These are phyloP conservation scores for Isabelozyma rhagii DNA, from an alignment of 805 yeast genomes.

Conservation along the genomic window DNA sequence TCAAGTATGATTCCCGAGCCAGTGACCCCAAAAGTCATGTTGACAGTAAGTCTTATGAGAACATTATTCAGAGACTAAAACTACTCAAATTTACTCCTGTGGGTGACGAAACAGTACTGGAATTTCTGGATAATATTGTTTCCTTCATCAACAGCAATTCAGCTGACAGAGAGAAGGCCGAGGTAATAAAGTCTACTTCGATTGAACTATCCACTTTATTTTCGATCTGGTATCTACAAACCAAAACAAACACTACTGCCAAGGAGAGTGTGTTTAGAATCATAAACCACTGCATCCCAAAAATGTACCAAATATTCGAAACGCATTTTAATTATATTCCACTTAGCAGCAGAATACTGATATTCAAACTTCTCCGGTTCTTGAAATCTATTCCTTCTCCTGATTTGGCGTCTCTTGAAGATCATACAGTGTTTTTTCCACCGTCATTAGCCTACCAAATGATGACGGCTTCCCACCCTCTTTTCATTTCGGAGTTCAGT, in stretches of 20 bases:
- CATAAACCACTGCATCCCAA: neutral
- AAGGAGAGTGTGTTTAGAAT: neutral
- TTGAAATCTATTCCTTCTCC: conserved; percentile 8
- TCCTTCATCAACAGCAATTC: neutral
- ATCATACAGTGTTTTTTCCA: conserved; percentile 30
- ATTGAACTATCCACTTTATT: neutral
- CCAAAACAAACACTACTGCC: neutral
- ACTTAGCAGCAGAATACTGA: conserved; percentile 6
- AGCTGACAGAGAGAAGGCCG: neutral
- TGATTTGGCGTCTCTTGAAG: conserved; percentile 3
- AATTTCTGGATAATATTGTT: neutral
- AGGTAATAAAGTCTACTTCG: neutral
- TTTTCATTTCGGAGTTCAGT: conserved; percentile 44
- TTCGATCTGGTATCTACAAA: neutral
- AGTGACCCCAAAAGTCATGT: neutral
- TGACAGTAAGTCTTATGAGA: neutral
- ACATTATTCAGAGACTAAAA: conserved; percentile 4
- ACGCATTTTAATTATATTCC: conserved; percentile 1
- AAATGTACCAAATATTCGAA: conserved; percentile 5
- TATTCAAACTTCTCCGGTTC: conserved; percentile 11
- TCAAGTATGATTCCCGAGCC: conserved; percentile 2
- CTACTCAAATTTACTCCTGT: conserved; percentile 6
- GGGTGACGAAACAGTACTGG: neutral
- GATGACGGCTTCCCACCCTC: conserved; percentile 41
- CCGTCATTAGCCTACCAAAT: conserved; percentile 36